Percentiles rank a stretch among this genome's conserved stretches.
phyloP scores from a whole-genome alignment of 345 rosid species.

The Punica granatum region DNA sequence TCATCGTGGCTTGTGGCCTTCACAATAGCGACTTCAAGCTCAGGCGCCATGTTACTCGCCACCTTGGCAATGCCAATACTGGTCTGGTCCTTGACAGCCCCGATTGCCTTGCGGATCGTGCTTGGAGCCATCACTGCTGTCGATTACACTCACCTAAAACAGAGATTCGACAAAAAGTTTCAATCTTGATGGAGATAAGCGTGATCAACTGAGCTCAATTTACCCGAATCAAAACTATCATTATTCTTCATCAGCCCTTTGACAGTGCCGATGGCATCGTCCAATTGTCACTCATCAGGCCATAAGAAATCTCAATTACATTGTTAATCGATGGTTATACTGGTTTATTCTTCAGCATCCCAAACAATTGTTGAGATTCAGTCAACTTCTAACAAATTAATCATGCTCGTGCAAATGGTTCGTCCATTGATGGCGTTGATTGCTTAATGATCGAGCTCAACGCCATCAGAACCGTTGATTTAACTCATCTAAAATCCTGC shows the following conservation, averaged over 20 bases:
- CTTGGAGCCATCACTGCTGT: slow-evolving; percentile 54
- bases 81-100: slow-evolving; percentile 94
- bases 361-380: not conserved
- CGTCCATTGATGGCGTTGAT: not conserved
- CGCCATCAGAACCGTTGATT: slow-evolving; percentile 6
- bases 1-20: slow-evolving; percentile 94
- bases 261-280: not conserved
- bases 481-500: not conserved
- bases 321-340: too few relatives aligned
- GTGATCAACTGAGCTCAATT: not conserved
- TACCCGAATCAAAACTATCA: not conserved
- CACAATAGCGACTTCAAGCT: slow-evolving; percentile 85
- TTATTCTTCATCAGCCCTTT: not conserved
- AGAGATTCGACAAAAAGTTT: not conserved
- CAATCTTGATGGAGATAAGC: not conserved
- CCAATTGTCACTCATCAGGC: too few relatives aligned
- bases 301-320: too few relatives aligned
- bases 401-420: not conserved
- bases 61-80: slow-evolving; percentile 91
- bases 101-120: slow-evolving; percentile 89
- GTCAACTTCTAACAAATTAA: not conserved
- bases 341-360: not conserved
- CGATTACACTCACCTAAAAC: slow-evolving; percentile 8
- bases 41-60: slow-evolving; percentile 87
- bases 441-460: not conserved